Evolutionary conservation across 768 basidiomycete species (phyloP), one percentile per base, ranked within the genome.

Genomic region (Mycena amicta): DNA sequence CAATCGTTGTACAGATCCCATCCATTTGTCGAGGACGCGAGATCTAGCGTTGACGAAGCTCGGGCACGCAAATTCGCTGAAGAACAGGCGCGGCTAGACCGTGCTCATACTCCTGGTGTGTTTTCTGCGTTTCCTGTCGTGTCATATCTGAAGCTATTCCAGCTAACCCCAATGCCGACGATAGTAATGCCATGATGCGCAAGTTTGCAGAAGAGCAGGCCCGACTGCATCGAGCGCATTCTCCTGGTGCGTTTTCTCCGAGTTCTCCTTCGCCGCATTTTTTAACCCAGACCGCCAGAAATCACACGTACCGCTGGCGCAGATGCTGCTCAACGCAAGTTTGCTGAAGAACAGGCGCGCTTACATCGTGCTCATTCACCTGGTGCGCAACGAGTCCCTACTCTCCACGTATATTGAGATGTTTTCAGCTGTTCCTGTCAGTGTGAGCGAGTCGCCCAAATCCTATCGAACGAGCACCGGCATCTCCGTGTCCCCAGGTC

Each of bases 141-240:
- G 27, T n/a, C n/a, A n/a, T n/a, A n/a, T n/a, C n/a, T n/a, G n/a
- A n/a, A n/a, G n/a, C n/a, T n/a, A n/a, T 1, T 30, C 22, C 18
- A 40, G 20, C 28, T 16, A 26, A 26, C 31, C 23, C 41, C 56
- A 57, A 4, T n/a, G 52, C 52, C 13, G 45, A 26, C 13, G 62
- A 60, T 47, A 29, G 15, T 8, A 55, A 53, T 2, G 57, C 45
- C 26, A 41, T 40, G 52, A 6, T 53, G 26, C 52, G 56, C 1
- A 64, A 60, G 40, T 64, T 64, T 39, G 56, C 58, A n/a, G 62
- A 64, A 41, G 62, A 63, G 25, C 62, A 63, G 55, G 62, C 62
- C 2, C 62, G 62, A 5, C 55, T 56, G 5, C 54, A 60, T n/a
- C 45, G 62, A 39, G 55, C 58, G 3, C 62, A 57, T 49, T 63